Conservation (phyloP, 2,329 filamentous ascomycete species). For the Neopestalotiopsis sp. region DNA sequence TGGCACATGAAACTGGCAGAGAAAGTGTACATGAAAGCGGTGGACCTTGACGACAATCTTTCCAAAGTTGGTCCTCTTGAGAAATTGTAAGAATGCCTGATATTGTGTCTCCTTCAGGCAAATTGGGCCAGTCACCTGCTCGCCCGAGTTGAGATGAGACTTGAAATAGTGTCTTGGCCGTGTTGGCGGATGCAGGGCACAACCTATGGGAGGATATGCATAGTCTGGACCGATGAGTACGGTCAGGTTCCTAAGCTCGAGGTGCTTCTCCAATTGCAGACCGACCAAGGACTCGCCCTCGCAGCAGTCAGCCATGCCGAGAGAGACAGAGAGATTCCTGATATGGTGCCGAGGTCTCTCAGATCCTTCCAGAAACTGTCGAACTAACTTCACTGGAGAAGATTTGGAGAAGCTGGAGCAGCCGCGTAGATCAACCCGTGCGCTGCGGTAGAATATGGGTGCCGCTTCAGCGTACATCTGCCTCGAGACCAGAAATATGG, state of each 20-base stretch:
- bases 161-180: conserved; percentile 1
- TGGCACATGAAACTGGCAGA: conserved; percentile 6
- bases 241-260: background rate
- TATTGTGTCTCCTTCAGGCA: background rate
- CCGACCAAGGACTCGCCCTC: background rate
- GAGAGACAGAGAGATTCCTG: background rate
- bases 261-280: background rate
- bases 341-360: background rate
- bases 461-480: conserved; percentile 10
- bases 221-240: conserved; percentile 10
- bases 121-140: background rate
- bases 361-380: background rate
- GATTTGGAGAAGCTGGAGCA: background rate
- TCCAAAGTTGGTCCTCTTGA: background rate
- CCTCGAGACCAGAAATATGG: conserved; percentile 9
- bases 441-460: conserved; percentile 9
- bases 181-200: conserved; percentile 3
- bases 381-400: background rate
- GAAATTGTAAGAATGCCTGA: background rate
- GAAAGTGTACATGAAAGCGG: conserved; percentile 2
- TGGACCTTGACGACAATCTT: background rate
- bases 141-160: background rate
- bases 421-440: conserved; percentile 6
- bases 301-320: conserved; percentile 11
- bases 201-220: conserved; percentile 6